phyloP scores from a whole-genome alignment of 306 rosid species.

The Trifolium fragiferum region DNA sequence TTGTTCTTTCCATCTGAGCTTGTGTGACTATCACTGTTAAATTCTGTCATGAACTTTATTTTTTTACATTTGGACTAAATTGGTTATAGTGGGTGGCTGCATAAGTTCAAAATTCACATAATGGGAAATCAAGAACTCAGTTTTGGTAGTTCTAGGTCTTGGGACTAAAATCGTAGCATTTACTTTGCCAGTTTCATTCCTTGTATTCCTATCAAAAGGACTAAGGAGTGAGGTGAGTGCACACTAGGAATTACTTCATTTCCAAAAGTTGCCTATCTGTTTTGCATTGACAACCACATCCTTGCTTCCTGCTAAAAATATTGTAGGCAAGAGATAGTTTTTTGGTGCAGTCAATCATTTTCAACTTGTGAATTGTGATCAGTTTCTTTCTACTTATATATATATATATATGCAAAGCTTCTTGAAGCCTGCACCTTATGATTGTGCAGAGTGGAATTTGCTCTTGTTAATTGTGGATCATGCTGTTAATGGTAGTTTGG shows the following conservation, averaged over 20 bases:
- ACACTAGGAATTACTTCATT: conserved; percentile 13
- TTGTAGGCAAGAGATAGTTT: background rate
- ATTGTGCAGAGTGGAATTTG: conserved; percentile 8
- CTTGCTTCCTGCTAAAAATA: background rate
- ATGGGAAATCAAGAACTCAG: no score
- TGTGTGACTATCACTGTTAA: no score
- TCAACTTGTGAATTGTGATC: conserved; percentile 21
- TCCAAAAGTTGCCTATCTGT: background rate
- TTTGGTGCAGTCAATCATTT: conserved; percentile 16
- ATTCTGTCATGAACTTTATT: no score
- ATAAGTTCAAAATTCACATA: no score
- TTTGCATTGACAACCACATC: conserved; percentile 8
- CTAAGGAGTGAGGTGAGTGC: background rate
- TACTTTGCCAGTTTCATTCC: no score
- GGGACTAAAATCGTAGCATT: no score
- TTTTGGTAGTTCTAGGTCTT: no score
- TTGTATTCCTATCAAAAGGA: background rate
- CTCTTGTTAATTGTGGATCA: conserved; percentile 9
- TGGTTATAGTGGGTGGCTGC: no score
- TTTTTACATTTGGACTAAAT: no score
- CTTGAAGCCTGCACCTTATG: conserved; percentile 4
- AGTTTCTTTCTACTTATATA: conserved; percentile 12
- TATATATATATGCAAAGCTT: conserved; percentile 2
- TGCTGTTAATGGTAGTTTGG: conserved; percentile 14
- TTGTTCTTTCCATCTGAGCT: no score